These are phyloP conservation scores for Sporothrix variecibatus DNA, from an alignment of 2,329 filamentous ascomycete species.

Conservation along the genomic window DNA sequence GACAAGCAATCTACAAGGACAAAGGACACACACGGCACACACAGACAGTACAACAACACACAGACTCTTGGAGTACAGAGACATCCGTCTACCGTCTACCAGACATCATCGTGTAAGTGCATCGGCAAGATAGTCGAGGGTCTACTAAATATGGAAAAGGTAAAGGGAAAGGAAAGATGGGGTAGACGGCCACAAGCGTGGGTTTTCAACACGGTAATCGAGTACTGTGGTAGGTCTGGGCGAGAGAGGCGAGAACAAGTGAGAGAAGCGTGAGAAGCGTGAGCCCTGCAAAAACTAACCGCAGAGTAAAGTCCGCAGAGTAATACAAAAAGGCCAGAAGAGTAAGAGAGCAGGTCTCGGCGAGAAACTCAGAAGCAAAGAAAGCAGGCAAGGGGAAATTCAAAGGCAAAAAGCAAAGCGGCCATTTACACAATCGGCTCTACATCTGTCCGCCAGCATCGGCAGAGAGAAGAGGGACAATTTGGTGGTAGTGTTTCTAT, in stretches of 20 bases:
- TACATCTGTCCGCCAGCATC: not conserved
- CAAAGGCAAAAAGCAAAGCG: not conserved
- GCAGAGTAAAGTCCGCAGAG: no score
- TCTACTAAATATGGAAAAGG: not conserved
- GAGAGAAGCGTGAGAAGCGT: not conserved
- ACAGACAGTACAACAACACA: not conserved
- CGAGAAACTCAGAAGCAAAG: not conserved
- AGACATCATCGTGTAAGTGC: not conserved
- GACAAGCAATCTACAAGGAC: not conserved
- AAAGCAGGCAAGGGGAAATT: not conserved
- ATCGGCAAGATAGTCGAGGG: conserved; percentile 8
- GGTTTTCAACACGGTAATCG: not conserved
- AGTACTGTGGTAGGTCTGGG: not conserved
- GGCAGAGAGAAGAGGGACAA: not conserved
- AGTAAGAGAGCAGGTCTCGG: not conserved
- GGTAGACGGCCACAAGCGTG: not conserved
- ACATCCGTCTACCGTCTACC: not conserved
- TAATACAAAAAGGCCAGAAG: not conserved
- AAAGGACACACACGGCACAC: not conserved
- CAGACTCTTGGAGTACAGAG: not conserved
- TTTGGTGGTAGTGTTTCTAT: not conserved
- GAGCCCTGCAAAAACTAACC: no score
- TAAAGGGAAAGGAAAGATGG: not conserved
- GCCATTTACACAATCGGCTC: not conserved
- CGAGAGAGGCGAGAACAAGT: not conserved